Conservation (phyloP, 225 moss, liverwort and hornwort species). For the Rhytidiadelphus loreus region DNA sequence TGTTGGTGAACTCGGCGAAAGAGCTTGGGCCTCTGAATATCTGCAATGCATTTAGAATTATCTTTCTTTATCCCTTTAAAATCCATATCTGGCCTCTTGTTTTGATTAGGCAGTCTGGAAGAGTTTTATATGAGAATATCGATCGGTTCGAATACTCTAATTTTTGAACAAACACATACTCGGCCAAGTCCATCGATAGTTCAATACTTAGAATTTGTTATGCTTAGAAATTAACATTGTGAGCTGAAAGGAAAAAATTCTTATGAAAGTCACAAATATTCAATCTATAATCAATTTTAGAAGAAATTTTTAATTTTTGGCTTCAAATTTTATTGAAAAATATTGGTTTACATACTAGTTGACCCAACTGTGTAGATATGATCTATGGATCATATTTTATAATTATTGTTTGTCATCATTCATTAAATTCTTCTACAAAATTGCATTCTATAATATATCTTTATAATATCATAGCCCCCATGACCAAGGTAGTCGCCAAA, state of each 20-base stretch:
- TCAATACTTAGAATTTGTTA: too few species aligned
- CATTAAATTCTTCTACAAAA: too few species aligned
- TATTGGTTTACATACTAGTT: not conserved
- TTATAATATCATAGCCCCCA: too few species aligned
- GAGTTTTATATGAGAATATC: not conserved
- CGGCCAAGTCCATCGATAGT: not conserved
- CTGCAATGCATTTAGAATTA: not conserved
- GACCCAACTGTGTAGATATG: fast-evolving
- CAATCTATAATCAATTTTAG: too few species aligned
- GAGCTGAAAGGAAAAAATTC: too few species aligned
- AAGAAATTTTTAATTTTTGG: not conserved
- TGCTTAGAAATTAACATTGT: too few species aligned
- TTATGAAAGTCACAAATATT: too few species aligned
- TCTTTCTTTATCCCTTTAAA: not conserved
- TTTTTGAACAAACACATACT: not conserved
- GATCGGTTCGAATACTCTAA: not conserved
- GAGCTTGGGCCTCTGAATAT: not conserved
- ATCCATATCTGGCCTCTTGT: not conserved
- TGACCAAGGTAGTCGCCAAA: too few species aligned
- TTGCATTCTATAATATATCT: too few species aligned
- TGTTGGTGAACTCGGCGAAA: not conserved
- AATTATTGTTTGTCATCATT: too few species aligned
- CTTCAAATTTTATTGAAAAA: not conserved
- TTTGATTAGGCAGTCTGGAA: not conserved
- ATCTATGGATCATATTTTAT: too few species aligned